Evolutionary conservation across 2,329 filamentous ascomycete species (phyloP).

Genomic region (Parasarocladium wereldwijsianum): DNA sequence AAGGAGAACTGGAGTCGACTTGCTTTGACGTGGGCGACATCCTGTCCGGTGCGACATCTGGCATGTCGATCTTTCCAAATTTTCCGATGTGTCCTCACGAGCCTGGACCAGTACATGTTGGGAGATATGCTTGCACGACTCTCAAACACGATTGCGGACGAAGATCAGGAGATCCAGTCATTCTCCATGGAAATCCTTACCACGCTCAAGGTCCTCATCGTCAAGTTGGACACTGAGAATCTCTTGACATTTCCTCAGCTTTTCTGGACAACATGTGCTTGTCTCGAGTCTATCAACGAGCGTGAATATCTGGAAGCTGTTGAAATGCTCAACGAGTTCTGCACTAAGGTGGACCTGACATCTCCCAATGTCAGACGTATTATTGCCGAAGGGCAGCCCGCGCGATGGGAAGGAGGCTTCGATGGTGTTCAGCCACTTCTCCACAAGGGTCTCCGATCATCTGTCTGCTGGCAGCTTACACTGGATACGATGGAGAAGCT

Average conservation of each 20-base stretch:
- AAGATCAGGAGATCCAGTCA: slow-evolving; percentile 84
- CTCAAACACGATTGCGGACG: slow-evolving; percentile 93
- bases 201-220: slow-evolving; percentile 81
- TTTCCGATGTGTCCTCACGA: slow-evolving; percentile 84
- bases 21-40: slow-evolving; percentile 89
- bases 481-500: slow-evolving; percentile 66
- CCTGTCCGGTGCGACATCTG: slow-evolving; percentile 85
- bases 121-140: slow-evolving; percentile 91
- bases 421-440: slow-evolving; percentile 74
- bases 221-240: slow-evolving; percentile 64
- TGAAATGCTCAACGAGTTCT: slow-evolving; percentile 76
- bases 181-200: slow-evolving; percentile 98
- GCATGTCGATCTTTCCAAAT: slow-evolving; percentile 96
- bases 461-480: slow-evolving; percentile 63
- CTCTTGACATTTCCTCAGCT: slow-evolving; percentile 84
- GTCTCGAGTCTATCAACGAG: slow-evolving; percentile 92
- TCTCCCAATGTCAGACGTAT: slow-evolving; percentile 53
- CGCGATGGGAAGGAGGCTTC: slow-evolving; percentile 79
- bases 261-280: slow-evolving; percentile 96
- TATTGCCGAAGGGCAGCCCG: slow-evolving; percentile 65
- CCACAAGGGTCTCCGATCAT: slow-evolving; percentile 86
- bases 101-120: slow-evolving; percentile 83
- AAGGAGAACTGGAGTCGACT: slow-evolving; percentile 85
- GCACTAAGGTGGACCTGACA: slow-evolving; percentile 71
- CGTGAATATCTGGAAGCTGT: slow-evolving; percentile 84